Percentiles rank a stretch among this genome's conserved stretches.
phyloP scores from a whole-genome alignment of 768 basidiomycete species.

The Lentinula boryana region DNA sequence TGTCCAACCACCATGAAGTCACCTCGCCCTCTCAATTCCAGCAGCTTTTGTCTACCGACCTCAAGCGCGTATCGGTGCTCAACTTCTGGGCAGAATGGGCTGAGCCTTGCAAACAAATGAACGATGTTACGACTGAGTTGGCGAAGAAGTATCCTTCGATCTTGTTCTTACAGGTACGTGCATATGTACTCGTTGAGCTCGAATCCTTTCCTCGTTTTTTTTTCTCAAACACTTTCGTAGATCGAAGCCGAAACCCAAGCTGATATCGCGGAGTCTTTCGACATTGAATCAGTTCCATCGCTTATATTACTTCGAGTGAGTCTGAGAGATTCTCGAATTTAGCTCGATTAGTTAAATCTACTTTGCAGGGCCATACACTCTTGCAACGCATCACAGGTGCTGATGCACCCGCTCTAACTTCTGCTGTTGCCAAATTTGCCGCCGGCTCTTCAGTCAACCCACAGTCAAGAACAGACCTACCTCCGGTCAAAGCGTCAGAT shows the following conservation, averaged over 20 bases:
- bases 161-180: slow-evolving; percentile 67
- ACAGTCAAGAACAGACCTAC: slow-evolving; percentile 43
- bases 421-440: slow-evolving; percentile 55
- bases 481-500: slow-evolving; percentile 20
- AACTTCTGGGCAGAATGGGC: slow-evolving; percentile 97
- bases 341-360: neutral
- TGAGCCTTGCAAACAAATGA: slow-evolving; percentile 86
- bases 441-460: slow-evolving; percentile 28
- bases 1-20: slow-evolving; percentile 35
- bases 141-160: slow-evolving; percentile 63
- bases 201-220: neutral
- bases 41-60: slow-evolving; percentile 64
- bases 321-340: neutral
- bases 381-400: slow-evolving; percentile 76
- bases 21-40: slow-evolving; percentile 70
- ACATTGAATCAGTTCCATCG: slow-evolving; percentile 83
- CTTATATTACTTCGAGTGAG: slow-evolving; percentile 77
- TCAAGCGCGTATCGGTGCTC: slow-evolving; percentile 76
- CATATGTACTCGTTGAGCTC: neutral
- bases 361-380: slow-evolving; percentile 76
- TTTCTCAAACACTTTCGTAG: slow-evolving; percentile 25
- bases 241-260: slow-evolving; percentile 77
- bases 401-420: slow-evolving; percentile 61
- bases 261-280: slow-evolving; percentile 90
- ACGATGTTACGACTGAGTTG: slow-evolving; percentile 67